These are phyloP conservation scores for Hymenoscyphus occultus DNA, from an alignment of 2,329 filamentous ascomycete genomes.

Conservation along the genomic window DNA sequence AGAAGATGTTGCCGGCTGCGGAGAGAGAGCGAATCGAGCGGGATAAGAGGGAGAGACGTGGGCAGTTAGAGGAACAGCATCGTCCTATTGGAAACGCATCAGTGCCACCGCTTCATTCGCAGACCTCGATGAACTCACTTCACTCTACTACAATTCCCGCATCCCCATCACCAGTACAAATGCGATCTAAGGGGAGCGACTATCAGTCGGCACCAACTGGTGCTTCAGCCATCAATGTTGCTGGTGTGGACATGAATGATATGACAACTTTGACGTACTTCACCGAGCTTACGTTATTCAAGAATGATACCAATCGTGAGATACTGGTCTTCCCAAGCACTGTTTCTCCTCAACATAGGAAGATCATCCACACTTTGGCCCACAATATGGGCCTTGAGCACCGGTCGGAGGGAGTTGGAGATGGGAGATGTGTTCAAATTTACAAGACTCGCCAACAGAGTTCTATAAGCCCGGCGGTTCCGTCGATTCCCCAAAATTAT, in stretches of 20 bases:
- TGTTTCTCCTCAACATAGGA: constrained; percentile 77
- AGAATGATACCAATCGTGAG: constrained; percentile 73
- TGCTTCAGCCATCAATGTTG: constrained; percentile 20
- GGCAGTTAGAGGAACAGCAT: constrained; percentile 96
- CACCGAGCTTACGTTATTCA: constrained; percentile 85
- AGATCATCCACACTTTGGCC: constrained; percentile 88
- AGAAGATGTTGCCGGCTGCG: constrained; percentile 96
- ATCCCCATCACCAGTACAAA: constrained; percentile 35
- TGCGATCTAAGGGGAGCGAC: constrained; percentile 29
- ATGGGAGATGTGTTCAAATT: constrained; percentile 87
- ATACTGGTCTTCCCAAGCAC: constrained; percentile 79
- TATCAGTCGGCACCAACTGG: not conserved
- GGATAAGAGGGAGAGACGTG: constrained; percentile 92
- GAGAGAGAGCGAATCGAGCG: constrained; percentile 95
- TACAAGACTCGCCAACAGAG: constrained; percentile 58
- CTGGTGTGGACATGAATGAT: constrained; percentile 83
- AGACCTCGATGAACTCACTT: constrained; percentile 75
- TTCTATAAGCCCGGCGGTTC: constrained; percentile 33
- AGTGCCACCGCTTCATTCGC: constrained; percentile 65
- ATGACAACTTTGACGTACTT: constrained; percentile 84
- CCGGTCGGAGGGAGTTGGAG: constrained; percentile 81
- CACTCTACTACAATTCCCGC: constrained; percentile 61
- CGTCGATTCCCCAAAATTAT: constrained; percentile 44
- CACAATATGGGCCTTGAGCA: constrained; percentile 94
- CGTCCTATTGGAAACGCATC: constrained; percentile 54